Evolutionary conservation across 768 basidiomycete genomes (phyloP), one percentile per base, ranked within the genome.

Genomic region (Lactarius hatsudake): DNA sequence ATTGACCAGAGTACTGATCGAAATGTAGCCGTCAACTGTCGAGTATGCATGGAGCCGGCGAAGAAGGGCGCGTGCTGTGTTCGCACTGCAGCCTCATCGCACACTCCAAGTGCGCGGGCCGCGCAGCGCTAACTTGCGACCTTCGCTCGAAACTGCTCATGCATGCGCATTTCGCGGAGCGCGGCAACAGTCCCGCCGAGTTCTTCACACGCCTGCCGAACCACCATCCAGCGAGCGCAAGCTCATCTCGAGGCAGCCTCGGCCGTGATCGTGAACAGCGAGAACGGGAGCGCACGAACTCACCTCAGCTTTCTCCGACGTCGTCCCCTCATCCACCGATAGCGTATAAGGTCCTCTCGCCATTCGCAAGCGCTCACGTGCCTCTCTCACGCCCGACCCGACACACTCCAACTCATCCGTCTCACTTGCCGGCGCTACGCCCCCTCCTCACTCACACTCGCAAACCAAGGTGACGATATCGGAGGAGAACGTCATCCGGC

Each of bases 61-160:
- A 95, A 93, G 82, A 94, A 90, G 78, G 88, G 83, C 64, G 94
- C 92, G 1, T 95, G 9, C 81, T 98, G 8, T 98, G 96, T 74
- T 87, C 89, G 51, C 87, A 88, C 69, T 98, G 96, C 79, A 94
- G 89, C 71, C 84, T 98, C 67, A 91, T 97, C 68, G 87, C 89
- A 32, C 96, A 98, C 75, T 79, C 87, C 28, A 89, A 88, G 73
- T 94, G 93, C 71, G 84, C 87, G 0, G 71, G 76, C 40, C 86
- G 88, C 66, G 90, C 93, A 1, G 87, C 91, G 10, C 87, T 88
- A 5, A 91, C 89, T 3, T 94, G 93, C 72, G 90, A 94, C 73
- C 82, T 93, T 48, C 89, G 90, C 64, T 84, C 90, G 1, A 90
- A 92, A 73, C 82, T 94, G n/a, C 78, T 93, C 55, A 76, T 86